Conservation (phyloP, 257 asterid species). For the Paulownia fortunei region DNA sequence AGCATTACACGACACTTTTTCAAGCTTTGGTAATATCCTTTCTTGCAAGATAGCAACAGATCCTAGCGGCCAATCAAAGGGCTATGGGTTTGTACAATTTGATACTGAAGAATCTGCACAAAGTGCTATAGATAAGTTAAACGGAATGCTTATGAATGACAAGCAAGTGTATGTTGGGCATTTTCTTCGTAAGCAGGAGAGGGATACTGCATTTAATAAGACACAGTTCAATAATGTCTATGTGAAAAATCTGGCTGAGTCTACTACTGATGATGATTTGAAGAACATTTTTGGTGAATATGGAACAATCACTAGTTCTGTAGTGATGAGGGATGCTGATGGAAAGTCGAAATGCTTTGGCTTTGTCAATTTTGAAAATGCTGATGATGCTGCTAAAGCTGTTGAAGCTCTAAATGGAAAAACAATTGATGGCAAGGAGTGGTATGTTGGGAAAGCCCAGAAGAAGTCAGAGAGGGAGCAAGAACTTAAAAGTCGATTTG, state of each 20-base stretch:
- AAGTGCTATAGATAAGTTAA: conserved; percentile 53
- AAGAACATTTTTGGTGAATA: conserved; percentile 46
- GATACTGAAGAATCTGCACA: conserved; percentile 52
- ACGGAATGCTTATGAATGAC: conserved; percentile 59
- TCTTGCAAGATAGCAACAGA: conserved; percentile 62
- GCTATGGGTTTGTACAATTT: no score
- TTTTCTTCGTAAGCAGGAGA: conserved; percentile 58
- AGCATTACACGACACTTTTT: conserved; percentile 52
- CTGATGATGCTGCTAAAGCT: conserved; percentile 53
- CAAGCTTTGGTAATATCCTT: conserved; percentile 54
- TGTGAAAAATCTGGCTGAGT: conserved; percentile 54
- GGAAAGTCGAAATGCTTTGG: no score
- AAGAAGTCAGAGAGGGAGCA: conserved; percentile 57
- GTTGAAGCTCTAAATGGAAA: conserved; percentile 51
- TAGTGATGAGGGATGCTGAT: conserved; percentile 59
- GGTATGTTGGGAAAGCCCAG: conserved; percentile 61
- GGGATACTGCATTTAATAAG: conserved; percentile 37
- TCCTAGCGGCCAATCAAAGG: conserved; percentile 51
- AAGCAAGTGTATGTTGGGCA: conserved; percentile 58
- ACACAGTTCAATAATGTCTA: conserved; percentile 50
- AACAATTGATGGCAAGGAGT: conserved; percentile 49
- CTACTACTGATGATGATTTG: conserved; percentile 54
- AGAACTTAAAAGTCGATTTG: conserved; percentile 47
- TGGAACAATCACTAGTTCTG: conserved; percentile 57
- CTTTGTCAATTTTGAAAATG: no score